Evolutionary conservation across 805 yeast genomes (phyloP), one percentile per base, ranked within the genome.

Genomic region (Saccharomyces jurei): DNA sequence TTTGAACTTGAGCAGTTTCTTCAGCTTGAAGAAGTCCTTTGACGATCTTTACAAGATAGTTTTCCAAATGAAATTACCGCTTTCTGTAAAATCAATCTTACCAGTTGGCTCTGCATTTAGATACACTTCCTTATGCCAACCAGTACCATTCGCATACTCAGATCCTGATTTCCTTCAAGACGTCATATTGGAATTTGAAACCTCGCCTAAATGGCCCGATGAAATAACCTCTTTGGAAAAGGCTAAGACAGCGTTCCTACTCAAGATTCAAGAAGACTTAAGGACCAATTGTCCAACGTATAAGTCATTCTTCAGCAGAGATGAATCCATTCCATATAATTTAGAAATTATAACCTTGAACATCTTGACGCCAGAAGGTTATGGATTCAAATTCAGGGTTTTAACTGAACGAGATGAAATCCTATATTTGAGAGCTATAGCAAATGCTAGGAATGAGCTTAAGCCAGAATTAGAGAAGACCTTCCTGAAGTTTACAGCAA

Each of bases 171-270:
- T 86, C 65, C 82, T 89, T 75, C 88, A 86, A 62, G 91, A 87
- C 48, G 83, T 85, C 14, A 77, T 94, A 9, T 67, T 94, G 41
- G 96, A 91, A 70, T 89, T 94, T 69, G 99, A 94, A 72, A 76
- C 87, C 3, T 88, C 96, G 1, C 78, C 81, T n/a, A 83, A 83
- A 68, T 94, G 99, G 99, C 99, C 99, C 2, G 96, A 88, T 69
- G 97, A 94, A 67, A 68, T 89, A 5, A 72, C 77, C 44, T 90
- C 97, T 1, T 72, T 90, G 53, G 98, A 94, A 68, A 84, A 86
- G 63, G 86, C 96, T 14, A 94, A 94, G 66, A 81, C 95, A 31
- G 98, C 98, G 6, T 89, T 94, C 61, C 73, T 92, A 62, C 68
- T 94, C 52, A 86, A 86, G 61, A 80, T 91, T 25, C 79, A 81